Evolutionary conservation across 192 early-diverging fungal genomes (phyloP).

Genomic region (Backusella parvicylindrica): DNA sequence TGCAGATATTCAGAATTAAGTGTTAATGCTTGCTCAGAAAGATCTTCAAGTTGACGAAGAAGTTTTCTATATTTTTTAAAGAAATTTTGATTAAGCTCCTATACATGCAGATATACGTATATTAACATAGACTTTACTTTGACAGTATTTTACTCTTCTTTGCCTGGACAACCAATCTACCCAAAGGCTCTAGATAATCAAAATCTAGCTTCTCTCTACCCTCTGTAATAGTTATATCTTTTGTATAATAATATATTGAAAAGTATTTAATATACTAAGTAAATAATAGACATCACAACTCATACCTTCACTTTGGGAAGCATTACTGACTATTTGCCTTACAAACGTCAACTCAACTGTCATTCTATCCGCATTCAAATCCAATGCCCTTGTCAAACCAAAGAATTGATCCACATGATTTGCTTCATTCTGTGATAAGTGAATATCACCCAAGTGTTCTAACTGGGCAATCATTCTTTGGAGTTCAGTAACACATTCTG

Average conservation of each 20-base stretch:
- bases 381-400: constrained; percentile 47
- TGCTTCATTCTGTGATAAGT: constrained; percentile 45
- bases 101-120: neutral
- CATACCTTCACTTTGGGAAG: constrained; percentile 35
- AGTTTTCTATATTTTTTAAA: constrained; percentile 49
- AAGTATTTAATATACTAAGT: neutral
- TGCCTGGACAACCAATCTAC: constrained; percentile 37
- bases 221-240: constrained; percentile 39
- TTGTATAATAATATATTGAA: neutral
- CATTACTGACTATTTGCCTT: constrained; percentile 35
- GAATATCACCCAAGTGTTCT: constrained; percentile 60
- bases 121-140: constrained; percentile 28
- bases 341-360: constrained; percentile 52
- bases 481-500: constrained; percentile 64
- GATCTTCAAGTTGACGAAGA: constrained; percentile 61
- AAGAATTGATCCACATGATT: constrained; percentile 53
- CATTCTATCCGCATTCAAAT: constrained; percentile 66
- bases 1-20: constrained; percentile 44
- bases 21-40: constrained; percentile 42
- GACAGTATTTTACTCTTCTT: constrained; percentile 57
- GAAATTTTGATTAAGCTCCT: neutral
- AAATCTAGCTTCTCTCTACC: constrained; percentile 40
- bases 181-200: constrained; percentile 45
- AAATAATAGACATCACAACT: neutral
- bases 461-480: constrained; percentile 66